Base-by-base conservation (phyloP, 805 yeast species). In the Wickerhamomyces pijperi region DNA sequence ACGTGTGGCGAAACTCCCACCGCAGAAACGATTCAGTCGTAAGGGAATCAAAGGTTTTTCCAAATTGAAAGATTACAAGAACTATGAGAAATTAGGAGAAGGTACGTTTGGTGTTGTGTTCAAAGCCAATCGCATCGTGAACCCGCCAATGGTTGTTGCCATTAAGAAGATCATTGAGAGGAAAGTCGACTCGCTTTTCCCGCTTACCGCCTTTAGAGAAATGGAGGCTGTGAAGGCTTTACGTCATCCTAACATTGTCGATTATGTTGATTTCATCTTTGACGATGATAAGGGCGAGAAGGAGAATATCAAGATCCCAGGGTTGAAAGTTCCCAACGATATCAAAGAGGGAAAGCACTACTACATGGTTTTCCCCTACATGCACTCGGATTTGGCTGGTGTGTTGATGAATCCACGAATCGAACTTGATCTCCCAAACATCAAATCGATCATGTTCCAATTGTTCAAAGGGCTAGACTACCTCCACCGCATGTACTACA, bases 131-230 rank as follows among this genome's bases (percentile, higher is more conserved):
- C n/a, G n/a, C n/a, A n/a, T n/a, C n/a, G n/a, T n/a, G n/a, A n/a
- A n/a, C n/a, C n/a, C n/a, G n/a, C n/a, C n/a, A n/a, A n/a, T n/a
- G n/a, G 50, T 76, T 14, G 97, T 90, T 16, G 99, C 99, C 1
- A 66, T 94, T 49, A 92, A 92, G 59, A 83, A 80, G 54, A 73
- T 92, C 36, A 64, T 87, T n/a, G 60, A 58, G 42, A 58, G 61
- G 13, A 59, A 58, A 32, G 53, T 55, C 28, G 65, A 65, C 38
- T 82, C 84, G 12, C 17, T 34, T 28, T 87, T 90, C 54, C 97
- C 98, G 2, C 78, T 92, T 20, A 92, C 98, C 0, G 96, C 97
- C 2, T 74, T 88, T 59, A 71, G 99, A 45, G 99, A 92, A 54
- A 87, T 90, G 42, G 73, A 80, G 15, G 84, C 87, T 18, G 65